These are phyloP conservation scores for Neurospora sp. DNA, from an alignment of 495 filamentous ascomycete genomes.

Conservation along the genomic window DNA sequence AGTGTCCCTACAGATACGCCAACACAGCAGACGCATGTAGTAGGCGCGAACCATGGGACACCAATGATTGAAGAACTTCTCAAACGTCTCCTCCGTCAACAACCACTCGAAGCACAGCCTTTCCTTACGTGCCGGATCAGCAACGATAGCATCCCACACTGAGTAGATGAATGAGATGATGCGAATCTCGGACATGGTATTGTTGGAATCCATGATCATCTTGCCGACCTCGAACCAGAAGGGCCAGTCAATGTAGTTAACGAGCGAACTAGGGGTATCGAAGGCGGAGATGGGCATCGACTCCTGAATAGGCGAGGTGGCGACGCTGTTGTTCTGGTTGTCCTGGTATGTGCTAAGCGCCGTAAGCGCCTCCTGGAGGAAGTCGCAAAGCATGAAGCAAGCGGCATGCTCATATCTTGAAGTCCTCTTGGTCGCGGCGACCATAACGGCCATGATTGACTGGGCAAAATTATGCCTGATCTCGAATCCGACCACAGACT, in stretches of 20 bases:
- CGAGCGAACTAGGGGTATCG: slow-evolving; percentile 1
- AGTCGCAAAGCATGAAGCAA: slow-evolving; percentile 87
- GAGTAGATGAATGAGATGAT: slow-evolving; percentile 78
- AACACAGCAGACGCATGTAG: slow-evolving; percentile 87
- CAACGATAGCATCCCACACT: slow-evolving; percentile 65
- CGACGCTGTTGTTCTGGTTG: slow-evolving; percentile 36
- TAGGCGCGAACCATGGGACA: slow-evolving; percentile 97
- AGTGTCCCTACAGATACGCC: slow-evolving; percentile 76
- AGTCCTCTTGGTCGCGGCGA: slow-evolving; percentile 60
- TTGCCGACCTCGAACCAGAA: slow-evolving; percentile 86
- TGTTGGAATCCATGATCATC: slow-evolving; percentile 77
- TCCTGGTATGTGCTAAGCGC: slow-evolving; percentile 26
- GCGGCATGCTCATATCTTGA: slow-evolving; percentile 80
- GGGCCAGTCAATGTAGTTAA: slow-evolving; percentile 57
- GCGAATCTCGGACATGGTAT: slow-evolving; percentile 88
- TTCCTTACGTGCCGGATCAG: slow-evolving; percentile 58
- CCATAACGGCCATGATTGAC: slow-evolving; percentile 63
- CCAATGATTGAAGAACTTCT: slow-evolving; percentile 89
- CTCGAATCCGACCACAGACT: slow-evolving; percentile 38
- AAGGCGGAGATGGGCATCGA: slow-evolving; percentile 1
- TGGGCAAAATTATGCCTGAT: slow-evolving; percentile 67
- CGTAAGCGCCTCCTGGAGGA: slow-evolving; percentile 64
- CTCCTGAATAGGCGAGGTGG: slow-evolving; percentile 13
- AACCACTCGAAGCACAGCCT: slow-evolving; percentile 70
- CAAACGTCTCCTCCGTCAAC: slow-evolving; percentile 66